Percentiles rank a stretch among this genome's conserved stretches.
These are phyloP conservation scores for Diaporthe velutina DNA, from an alignment of 2,329 filamentous ascomycete genomes.

Conservation along the genomic window DNA sequence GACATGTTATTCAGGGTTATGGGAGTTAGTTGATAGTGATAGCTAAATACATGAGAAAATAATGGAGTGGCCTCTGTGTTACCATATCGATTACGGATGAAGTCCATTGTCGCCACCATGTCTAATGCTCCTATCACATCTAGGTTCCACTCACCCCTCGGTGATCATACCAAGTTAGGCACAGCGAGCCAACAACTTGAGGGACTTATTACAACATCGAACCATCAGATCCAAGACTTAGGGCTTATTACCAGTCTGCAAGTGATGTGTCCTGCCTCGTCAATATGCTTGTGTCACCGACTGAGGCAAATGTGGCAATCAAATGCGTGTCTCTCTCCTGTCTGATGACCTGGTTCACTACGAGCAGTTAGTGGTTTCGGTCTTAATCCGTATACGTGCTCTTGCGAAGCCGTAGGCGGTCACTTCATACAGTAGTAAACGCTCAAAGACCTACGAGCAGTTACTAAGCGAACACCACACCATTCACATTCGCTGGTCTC, in stretches of 20 bases:
- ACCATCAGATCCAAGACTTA: background rate
- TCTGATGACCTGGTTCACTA: background rate
- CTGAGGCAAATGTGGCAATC: background rate
- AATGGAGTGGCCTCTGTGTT: background rate
- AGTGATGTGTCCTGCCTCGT: background rate
- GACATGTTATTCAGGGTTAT: no score
- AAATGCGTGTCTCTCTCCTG: background rate
- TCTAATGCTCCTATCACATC: background rate
- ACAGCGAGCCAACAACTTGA: background rate
- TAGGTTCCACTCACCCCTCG: slow-evolving; percentile 12
- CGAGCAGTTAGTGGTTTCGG: no score
- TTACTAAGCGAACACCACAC: no score
- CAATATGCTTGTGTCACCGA: background rate
- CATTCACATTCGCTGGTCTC: background rate
- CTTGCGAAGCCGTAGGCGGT: no score
- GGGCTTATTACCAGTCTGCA: no score
- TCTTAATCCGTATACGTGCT: no score
- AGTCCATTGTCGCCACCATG: background rate
- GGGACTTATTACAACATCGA: background rate
- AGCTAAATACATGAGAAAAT: background rate
- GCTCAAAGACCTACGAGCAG: no score
- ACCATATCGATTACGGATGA: no score
- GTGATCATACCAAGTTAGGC: background rate
- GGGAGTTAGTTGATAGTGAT: background rate
- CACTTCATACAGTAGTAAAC: no score